Evolutionary conservation across 2,329 filamentous ascomycete species (phyloP).

Genomic region (Ophiognomonia clavigignenti-juglandacearum): DNA sequence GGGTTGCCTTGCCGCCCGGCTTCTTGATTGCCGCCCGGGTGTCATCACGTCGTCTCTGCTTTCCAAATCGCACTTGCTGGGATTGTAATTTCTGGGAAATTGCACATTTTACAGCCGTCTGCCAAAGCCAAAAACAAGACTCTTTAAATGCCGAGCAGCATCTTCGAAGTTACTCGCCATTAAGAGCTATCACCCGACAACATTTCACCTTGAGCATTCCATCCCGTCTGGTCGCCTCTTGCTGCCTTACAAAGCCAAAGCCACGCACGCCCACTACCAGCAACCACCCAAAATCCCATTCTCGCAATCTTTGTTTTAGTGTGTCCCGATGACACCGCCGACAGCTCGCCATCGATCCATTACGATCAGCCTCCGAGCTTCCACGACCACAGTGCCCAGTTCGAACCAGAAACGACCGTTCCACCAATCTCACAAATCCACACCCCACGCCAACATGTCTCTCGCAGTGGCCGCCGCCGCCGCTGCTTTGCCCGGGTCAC

Average conservation of each 20-base stretch:
- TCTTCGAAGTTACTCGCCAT: too few relatives aligned
- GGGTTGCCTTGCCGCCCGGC: too few relatives aligned
- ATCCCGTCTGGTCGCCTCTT: too few relatives aligned
- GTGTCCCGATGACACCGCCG: conserved; percentile 15
- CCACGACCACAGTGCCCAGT: conserved; percentile 8
- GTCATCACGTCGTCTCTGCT: too few relatives aligned
- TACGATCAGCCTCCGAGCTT: conserved; percentile 14
- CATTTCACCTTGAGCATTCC: too few relatives aligned
- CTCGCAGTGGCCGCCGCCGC: background rate
- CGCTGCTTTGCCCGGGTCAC: background rate
- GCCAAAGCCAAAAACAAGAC: background rate
- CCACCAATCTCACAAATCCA: conserved; percentile 14
- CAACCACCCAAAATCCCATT: background rate
- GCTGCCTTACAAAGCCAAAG: too few relatives aligned
- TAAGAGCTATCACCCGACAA: too few relatives aligned
- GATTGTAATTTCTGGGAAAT: background rate
- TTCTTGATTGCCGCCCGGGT: too few relatives aligned
- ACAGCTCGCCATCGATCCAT: conserved; percentile 14
- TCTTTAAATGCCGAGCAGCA: too few relatives aligned
- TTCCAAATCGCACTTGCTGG: too few relatives aligned
- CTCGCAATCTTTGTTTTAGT: too few relatives aligned
- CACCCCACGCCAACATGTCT: conserved; percentile 13
- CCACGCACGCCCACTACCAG: background rate
- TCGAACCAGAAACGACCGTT: conserved; percentile 3
- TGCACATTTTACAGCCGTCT: background rate